Percentiles rank a stretch among this genome's conserved stretches.
These are phyloP conservation scores for Trypanosoma vivax DNA, from an alignment of 208 protist species.

Conservation along the genomic window DNA sequence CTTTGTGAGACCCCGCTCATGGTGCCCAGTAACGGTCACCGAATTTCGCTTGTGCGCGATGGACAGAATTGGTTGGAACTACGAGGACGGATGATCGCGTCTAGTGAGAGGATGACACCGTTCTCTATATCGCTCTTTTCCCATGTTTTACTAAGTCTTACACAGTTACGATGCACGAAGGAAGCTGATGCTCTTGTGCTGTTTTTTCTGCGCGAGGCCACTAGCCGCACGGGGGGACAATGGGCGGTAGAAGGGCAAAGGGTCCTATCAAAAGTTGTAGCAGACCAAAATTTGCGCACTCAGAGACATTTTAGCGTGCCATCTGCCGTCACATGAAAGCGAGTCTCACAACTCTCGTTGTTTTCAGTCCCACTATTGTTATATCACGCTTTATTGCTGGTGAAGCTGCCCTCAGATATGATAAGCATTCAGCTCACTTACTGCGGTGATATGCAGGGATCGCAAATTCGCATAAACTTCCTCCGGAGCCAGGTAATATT, in stretches of 20 bases:
- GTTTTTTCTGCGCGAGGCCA: slow-evolving; percentile 46
- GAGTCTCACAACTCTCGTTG: too few species aligned
- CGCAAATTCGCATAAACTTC: too few species aligned
- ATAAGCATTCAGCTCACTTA: too few species aligned
- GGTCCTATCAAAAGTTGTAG: not conserved
- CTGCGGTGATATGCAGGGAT: too few species aligned
- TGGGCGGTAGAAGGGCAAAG: slow-evolving; percentile 22
- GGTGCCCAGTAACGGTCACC: not conserved
- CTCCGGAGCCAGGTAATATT: too few species aligned
- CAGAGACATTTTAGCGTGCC: not conserved
- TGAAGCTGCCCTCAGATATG: too few species aligned
- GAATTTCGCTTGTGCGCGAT: slow-evolving; percentile 32
- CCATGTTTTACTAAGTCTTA: slow-evolving; percentile 42
- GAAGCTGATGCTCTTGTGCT: slow-evolving; percentile 31
- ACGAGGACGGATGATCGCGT: slow-evolving; percentile 23
- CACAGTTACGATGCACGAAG: slow-evolving; percentile 23
- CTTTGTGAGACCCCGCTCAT: slow-evolving; percentile 12
- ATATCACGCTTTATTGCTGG: too few species aligned
- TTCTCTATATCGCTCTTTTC: slow-evolving; percentile 33
- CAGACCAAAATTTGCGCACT: slow-evolving; percentile 1
- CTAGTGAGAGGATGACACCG: slow-evolving; percentile 21
- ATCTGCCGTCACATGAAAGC: too few species aligned
- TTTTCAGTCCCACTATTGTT: too few species aligned
- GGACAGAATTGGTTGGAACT: slow-evolving; percentile 68
- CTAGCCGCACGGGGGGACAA: not conserved